A percentile compares a stretch with the other conserved stretches of the same genome.
Conservation (phyloP, 176 grass and related monocot genomes). For the Dendrocalamus sinicus region DNA sequence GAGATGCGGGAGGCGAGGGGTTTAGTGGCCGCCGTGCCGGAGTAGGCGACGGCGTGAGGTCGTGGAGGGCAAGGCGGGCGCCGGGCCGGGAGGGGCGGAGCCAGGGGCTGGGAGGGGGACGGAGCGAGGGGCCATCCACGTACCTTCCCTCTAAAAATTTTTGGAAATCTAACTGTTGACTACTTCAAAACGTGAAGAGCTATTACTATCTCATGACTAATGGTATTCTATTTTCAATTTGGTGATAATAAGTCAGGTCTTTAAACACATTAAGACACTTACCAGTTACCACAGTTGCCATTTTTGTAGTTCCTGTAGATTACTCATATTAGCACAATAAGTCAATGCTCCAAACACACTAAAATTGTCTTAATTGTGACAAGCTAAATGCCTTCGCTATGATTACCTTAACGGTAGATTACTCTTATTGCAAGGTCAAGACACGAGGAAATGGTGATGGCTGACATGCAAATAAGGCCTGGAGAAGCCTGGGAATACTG, state of each 20-base stretch:
- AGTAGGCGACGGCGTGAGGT: too few species aligned
- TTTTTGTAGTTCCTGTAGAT: not conserved
- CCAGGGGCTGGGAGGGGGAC: too few species aligned
- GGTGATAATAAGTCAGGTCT: not conserved
- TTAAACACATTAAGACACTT: slow-evolving; percentile 18
- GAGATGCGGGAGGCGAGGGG: too few species aligned
- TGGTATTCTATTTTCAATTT: slow-evolving; percentile 23
- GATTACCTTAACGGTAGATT: slow-evolving; percentile 24
- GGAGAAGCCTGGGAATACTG: slow-evolving; percentile 92
- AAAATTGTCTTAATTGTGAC: not conserved
- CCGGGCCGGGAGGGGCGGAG: too few species aligned
- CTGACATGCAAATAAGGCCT: slow-evolving; percentile 89
- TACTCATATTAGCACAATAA: too few species aligned
- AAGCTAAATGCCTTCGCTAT: not conserved
- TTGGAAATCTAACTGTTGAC: not conserved
- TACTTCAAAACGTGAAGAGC: not conserved
- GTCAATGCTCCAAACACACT: not conserved
- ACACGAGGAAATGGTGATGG: slow-evolving; percentile 91
- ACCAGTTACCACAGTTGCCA: not conserved
- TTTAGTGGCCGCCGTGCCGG: too few species aligned
- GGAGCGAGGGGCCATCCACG: too few species aligned
- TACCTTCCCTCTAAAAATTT: too few species aligned
- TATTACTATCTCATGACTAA: not conserved
- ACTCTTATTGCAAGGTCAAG: slow-evolving; percentile 60
- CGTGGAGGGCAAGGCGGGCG: too few species aligned